phyloP scores from a whole-genome alignment of 768 basidiomycete genomes.

The Trichaptum fuscoviolaceum region DNA sequence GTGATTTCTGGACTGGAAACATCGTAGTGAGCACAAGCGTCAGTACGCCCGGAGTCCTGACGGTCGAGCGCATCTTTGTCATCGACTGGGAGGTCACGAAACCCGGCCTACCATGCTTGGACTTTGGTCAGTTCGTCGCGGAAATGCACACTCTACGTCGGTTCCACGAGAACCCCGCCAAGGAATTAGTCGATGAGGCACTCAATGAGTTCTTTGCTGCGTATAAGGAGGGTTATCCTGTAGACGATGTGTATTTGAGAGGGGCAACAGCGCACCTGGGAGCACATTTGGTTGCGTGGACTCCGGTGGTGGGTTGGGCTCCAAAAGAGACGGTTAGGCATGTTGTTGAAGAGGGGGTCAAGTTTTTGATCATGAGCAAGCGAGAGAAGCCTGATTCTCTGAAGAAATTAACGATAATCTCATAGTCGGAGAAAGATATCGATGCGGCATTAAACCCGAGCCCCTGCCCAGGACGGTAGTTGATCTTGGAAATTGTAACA shows the following conservation, averaged over 20 bases:
- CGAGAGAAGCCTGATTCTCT: slow-evolving; percentile 11
- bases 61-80: slow-evolving; percentile 39
- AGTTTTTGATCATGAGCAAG: slow-evolving; percentile 29
- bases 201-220: slow-evolving; percentile 41
- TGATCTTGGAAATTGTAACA: too few relatives aligned
- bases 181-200: slow-evolving; percentile 30
- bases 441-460: too few relatives aligned
- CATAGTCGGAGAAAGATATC: too few relatives aligned
- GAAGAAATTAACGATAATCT: slow-evolving; percentile 10
- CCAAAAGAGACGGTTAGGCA: slow-evolving; percentile 40
- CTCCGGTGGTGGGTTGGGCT: slow-evolving; percentile 48
- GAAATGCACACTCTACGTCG: slow-evolving; percentile 48
- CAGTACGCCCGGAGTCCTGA: slow-evolving; percentile 15
- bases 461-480: too few relatives aligned
- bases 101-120: slow-evolving; percentile 49
- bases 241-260: slow-evolving; percentile 25
- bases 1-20: slow-evolving; percentile 75
- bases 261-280: slow-evolving; percentile 45
- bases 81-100: slow-evolving; percentile 65
- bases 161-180: slow-evolving; percentile 36
- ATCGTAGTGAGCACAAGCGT: slow-evolving; percentile 38
- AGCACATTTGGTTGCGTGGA: slow-evolving; percentile 47
- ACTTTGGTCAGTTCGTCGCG: slow-evolving; percentile 61
- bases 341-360: slow-evolving; percentile 46
- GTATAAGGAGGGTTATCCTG: slow-evolving; percentile 31